phyloP scores from a whole-genome alignment of 768 basidiomycete genomes.

The Coprinopsis sp. region DNA sequence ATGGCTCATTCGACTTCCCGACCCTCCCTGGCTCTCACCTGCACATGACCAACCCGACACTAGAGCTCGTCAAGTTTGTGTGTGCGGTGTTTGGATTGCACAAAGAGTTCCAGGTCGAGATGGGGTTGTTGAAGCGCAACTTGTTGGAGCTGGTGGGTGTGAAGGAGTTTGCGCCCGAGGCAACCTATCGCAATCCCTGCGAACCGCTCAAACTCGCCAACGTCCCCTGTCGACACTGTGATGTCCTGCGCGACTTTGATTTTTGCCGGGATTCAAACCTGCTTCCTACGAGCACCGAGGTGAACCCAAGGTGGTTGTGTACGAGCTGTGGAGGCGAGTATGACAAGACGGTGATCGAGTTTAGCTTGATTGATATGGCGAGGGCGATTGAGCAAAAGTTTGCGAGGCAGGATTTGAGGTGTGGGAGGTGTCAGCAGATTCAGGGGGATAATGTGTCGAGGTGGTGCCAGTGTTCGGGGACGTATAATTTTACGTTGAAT shows the following conservation, averaged over 20 bases:
- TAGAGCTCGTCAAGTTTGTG: constrained; percentile 86
- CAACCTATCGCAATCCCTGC: constrained; percentile 88
- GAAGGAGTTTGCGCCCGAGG: constrained; percentile 82
- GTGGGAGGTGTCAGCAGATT: constrained; percentile 85
- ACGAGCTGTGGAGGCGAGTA: constrained; percentile 77
- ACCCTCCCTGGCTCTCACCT: constrained; percentile 83
- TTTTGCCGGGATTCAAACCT: constrained; percentile 91
- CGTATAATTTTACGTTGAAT: constrained; percentile 67
- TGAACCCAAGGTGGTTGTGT: constrained; percentile 64
- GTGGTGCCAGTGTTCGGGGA: constrained; percentile 86
- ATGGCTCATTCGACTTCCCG: constrained; percentile 73
- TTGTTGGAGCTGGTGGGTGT: constrained; percentile 83
- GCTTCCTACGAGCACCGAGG: constrained; percentile 49
- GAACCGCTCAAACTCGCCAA: constrained; percentile 79
- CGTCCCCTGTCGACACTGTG: constrained; percentile 87
- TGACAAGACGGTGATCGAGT: constrained; percentile 85
- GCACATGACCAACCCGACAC: constrained; percentile 68
- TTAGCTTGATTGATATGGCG: constrained; percentile 74
- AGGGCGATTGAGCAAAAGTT: constrained; percentile 66
- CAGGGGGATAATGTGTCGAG: constrained; percentile 83
- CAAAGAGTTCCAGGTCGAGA: constrained; percentile 78
- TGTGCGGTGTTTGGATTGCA: constrained; percentile 80
- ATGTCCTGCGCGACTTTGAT: constrained; percentile 84
- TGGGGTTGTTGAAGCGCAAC: constrained; percentile 85
- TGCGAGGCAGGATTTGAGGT: constrained; percentile 86